phyloP scores from a whole-genome alignment of 257 asterid species.

The Penstemon davidsonii region DNA sequence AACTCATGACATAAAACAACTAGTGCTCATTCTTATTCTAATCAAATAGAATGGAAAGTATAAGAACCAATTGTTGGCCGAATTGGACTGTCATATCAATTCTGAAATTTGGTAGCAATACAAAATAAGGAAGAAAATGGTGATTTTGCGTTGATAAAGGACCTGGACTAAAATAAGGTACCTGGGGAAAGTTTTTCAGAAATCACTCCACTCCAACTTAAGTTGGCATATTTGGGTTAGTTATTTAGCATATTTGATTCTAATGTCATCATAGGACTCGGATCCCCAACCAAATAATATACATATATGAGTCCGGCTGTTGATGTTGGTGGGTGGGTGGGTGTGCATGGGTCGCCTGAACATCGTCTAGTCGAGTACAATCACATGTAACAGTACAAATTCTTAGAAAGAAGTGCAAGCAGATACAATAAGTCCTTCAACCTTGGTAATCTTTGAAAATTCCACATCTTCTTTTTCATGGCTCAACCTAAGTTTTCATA shows the following conservation, averaged over 20 bases:
- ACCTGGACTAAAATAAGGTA: too few relatives aligned
- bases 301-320: too few relatives aligned
- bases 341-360: background rate
- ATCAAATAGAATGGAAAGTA: background rate
- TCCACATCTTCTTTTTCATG: background rate
- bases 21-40: slow-evolving; percentile 8
- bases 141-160: too few relatives aligned
- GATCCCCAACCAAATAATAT: too few relatives aligned
- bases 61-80: background rate
- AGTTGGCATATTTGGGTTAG: too few relatives aligned
- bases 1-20: background rate
- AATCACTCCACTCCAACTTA: too few relatives aligned
- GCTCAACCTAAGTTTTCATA: background rate
- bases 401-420: background rate
- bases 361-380: background rate
- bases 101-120: background rate
- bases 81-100: background rate
- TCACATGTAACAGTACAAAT: background rate
- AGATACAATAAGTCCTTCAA: background rate
- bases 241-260: too few relatives aligned
- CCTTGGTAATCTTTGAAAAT: background rate
- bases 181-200: too few relatives aligned
- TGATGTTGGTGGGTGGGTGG: too few relatives aligned
- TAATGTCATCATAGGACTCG: too few relatives aligned
- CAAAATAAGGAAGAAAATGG: too few relatives aligned